phyloP scores from a whole-genome alignment of 176 grass and related monocot species.

The Oryza longistaminata region DNA sequence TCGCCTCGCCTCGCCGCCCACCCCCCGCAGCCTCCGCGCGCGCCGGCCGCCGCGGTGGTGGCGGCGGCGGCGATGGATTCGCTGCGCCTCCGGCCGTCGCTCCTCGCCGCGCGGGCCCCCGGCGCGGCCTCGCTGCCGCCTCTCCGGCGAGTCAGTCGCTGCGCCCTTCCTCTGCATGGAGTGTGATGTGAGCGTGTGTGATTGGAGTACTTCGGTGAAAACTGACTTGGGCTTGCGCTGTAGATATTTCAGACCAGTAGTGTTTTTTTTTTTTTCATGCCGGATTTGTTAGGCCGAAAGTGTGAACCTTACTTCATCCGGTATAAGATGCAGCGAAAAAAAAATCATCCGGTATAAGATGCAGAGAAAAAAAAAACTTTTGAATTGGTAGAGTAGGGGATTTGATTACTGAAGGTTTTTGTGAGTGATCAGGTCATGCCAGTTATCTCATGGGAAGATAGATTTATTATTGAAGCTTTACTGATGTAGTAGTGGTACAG shows the following conservation, averaged over 20 bases:
- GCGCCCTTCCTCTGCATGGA: background rate
- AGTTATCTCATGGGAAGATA: background rate
- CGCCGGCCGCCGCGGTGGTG: background rate
- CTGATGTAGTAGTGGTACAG: background rate
- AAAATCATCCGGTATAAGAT: background rate
- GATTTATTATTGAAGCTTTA: background rate
- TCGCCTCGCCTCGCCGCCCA: background rate
- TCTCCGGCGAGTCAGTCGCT: slow-evolving; percentile 34
- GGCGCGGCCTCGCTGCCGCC: background rate
- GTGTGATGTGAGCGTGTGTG: background rate
- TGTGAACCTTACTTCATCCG: background rate
- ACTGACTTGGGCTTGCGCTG: background rate
- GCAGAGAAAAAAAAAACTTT: background rate
- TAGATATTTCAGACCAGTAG: background rate
- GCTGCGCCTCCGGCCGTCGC: slow-evolving; percentile 45
- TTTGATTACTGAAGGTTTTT: background rate
- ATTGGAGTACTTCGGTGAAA: background rate
- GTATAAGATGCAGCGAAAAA: background rate
- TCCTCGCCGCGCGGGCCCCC: slow-evolving; percentile 18
- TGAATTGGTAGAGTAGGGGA: background rate
- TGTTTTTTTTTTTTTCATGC: background rate
- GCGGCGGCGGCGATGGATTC: slow-evolving; percentile 32
- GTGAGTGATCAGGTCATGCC: background rate
- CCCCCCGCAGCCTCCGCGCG: background rate
- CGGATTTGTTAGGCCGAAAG: background rate